A percentile compares a stretch with the other conserved stretches of the same genome.
Conservation (phyloP, 2,329 filamentous ascomycete genomes). For the Gnomoniopsis sp. region DNA sequence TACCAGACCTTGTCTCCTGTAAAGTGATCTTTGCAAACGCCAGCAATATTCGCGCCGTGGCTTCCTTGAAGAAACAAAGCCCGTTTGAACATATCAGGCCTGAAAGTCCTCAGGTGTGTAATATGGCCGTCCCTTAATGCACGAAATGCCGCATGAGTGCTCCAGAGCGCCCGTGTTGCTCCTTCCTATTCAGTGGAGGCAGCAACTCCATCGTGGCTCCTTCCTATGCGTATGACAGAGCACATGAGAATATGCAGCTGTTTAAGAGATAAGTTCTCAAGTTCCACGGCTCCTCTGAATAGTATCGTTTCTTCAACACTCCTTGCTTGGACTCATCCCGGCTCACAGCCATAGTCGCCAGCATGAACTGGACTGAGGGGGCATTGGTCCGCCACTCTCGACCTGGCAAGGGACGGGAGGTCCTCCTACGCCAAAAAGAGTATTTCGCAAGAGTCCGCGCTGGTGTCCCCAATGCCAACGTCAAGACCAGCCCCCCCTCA, state of each 20-base stretch:
- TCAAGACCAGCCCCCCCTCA: slow-evolving; percentile 29
- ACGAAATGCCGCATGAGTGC: background rate
- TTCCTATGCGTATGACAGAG: background rate
- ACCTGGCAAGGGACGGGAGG: slow-evolving; percentile 29
- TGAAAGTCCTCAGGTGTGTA: no score
- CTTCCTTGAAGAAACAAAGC: no score
- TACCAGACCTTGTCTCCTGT: no score
- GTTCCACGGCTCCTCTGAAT: no score
- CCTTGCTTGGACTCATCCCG: no score
- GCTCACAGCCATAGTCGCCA: background rate
- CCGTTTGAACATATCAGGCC: no score
- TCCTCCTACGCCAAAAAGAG: slow-evolving; percentile 39
- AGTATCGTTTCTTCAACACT: no score
- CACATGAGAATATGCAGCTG: no score
- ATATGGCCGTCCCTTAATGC: no score
- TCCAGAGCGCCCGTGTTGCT: background rate
- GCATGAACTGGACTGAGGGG: slow-evolving; percentile 51
- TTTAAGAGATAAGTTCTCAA: no score
- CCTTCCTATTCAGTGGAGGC: background rate
- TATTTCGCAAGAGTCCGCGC: slow-evolving; percentile 43
- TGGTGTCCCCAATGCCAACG: slow-evolving; percentile 25
- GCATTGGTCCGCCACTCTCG: slow-evolving; percentile 40
- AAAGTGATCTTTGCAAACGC: no score
- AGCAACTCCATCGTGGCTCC: background rate
- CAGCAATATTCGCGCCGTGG: no score